These are phyloP conservation scores for Pisolithus marmoratus DNA, from an alignment of 768 basidiomycete species.

Conservation along the genomic window DNA sequence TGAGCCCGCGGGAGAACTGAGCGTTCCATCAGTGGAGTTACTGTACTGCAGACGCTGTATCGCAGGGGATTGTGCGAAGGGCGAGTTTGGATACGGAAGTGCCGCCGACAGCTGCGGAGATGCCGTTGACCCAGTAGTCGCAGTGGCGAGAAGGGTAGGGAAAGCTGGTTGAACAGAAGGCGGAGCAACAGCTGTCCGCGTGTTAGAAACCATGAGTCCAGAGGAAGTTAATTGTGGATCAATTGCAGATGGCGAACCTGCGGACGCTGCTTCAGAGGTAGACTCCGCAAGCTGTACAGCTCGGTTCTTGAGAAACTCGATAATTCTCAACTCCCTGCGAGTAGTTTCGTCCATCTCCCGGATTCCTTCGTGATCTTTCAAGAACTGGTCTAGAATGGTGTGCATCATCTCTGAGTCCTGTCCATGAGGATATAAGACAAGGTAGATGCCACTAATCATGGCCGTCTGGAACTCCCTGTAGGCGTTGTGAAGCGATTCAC, in stretches of 20 bases:
- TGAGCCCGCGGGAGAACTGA: slow-evolving; percentile 55
- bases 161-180: slow-evolving; percentile 13
- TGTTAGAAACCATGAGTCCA: slow-evolving; percentile 4
- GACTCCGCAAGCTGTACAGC: slow-evolving; percentile 47
- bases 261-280: slow-evolving; percentile 17
- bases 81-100: slow-evolving; percentile 21
- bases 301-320: slow-evolving; percentile 72
- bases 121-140: slow-evolving; percentile 10
- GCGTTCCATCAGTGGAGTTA: slow-evolving; percentile 36
- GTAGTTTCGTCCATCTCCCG: slow-evolving; percentile 80
- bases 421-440: slow-evolving; percentile 73
- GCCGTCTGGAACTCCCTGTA: slow-evolving; percentile 86
- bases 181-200: slow-evolving; percentile 4
- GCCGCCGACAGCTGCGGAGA: slow-evolving; percentile 15
- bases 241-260: slow-evolving; percentile 6
- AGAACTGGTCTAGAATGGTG: slow-evolving; percentile 70
- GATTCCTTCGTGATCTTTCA: slow-evolving; percentile 47
- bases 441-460: slow-evolving; percentile 85
- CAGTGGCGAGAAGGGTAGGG: slow-evolving; percentile 18
- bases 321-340: slow-evolving; percentile 74
- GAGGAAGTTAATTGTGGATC: slow-evolving; percentile 33
- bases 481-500: slow-evolving; percentile 69
- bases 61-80: slow-evolving; percentile 38
- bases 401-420: slow-evolving; percentile 68
- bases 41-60: slow-evolving; percentile 59